Evolutionary conservation across 768 basidiomycete species (phyloP), one percentile per base, ranked within the genome.

Genomic region (Auriscalpium orientale): DNA sequence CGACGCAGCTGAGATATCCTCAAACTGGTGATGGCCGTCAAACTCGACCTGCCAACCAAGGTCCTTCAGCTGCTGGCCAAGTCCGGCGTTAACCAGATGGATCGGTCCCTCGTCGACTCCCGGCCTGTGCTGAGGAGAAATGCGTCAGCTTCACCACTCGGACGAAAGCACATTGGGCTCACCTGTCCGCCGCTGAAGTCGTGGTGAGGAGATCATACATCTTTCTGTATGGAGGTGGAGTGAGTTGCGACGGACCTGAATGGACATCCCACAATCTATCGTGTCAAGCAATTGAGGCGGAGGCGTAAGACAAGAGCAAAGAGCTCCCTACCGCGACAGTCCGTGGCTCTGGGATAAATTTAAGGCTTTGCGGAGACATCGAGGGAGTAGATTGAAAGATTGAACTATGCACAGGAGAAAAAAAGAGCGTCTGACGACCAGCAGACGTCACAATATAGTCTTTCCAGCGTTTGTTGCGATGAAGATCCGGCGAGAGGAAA

Each of bases 41-140:
- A 95, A 98, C 47, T 83, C 72, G 61, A 98, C 95, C 40, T 82
- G 77, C 93, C 93, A 98, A 44, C 91, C 93, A 16, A 98, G 81
- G 3, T 75, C 75, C 47, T 80, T 71, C 37, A 98, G 79, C 66
- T 95, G 91, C 7, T 80, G 67, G 38, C 89, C 66, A 46, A 99
- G 82, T 4, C 95, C 94, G 1, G 90, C 90, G 68, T 92, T 75
- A 49, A 98, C 86, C 59, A 99, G 80, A 65, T 84, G 84, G 60
- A 95, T 92, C 2, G 95, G 94, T 33, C 87, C 92, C 57, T 82
- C 77, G 73, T 95, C 93, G 11, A 95, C 91, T 36, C 93, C 91
- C 22, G 81, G 69, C 69, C 78, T 84, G 16, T 86, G 77, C 89
- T 95, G 67, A 46, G 28, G 28, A 28, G 4, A 28, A 28, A 2